Base-by-base conservation (phyloP, 2,329 filamentous ascomycete genomes). In the Aureobasidium musti region DNA sequence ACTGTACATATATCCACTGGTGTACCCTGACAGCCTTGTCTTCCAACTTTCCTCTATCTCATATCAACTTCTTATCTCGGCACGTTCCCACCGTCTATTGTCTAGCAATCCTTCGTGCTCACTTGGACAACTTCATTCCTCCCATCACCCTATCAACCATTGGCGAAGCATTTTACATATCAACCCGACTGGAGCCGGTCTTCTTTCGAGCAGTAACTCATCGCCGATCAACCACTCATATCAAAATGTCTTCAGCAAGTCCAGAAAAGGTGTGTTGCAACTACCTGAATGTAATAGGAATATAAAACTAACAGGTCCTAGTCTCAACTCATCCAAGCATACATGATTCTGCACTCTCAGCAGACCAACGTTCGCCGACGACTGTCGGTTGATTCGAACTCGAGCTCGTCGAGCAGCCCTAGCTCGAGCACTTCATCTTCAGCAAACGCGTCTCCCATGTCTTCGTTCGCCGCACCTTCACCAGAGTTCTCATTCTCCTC, bases 281-380 rank as follows among this genome's bases (percentile, higher is more conserved):
- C n/a, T 30, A 30, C 1, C n/a, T 28, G 14, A 3, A 1, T 52
- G 14, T 26, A 30, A 19, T 10, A 10, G 2, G 17, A 30, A 5
- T 19, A 7, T 17, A 30, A 10, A 28, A 30, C 59, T 63, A 41
- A 63, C 59, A 41, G 4, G 3, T 14, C 23, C n/a, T 11, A 69
- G 68, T 67, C 67, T 5, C 65, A 68, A 30, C 68, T 70, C 37
- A 67, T 79, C 71, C 74, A 78, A 68, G 76, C 74, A 66, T 80
- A 79, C 70, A 74, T 79, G 67, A 70, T 76, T 13, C 73, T 80
- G 19, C 75, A 76, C 52, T 77, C 76, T 26, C 77, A 80, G 61
- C 77, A 80, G 69, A 77, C 78, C 67, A 73, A 72, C 50, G 69
- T 80, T 43, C 77, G 76, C 60, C 75, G 77, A 45, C 74, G 77